Evolutionary conservation across 257 asterid species (phyloP).

Genomic region (Fraxinus pennsylvanica): DNA sequence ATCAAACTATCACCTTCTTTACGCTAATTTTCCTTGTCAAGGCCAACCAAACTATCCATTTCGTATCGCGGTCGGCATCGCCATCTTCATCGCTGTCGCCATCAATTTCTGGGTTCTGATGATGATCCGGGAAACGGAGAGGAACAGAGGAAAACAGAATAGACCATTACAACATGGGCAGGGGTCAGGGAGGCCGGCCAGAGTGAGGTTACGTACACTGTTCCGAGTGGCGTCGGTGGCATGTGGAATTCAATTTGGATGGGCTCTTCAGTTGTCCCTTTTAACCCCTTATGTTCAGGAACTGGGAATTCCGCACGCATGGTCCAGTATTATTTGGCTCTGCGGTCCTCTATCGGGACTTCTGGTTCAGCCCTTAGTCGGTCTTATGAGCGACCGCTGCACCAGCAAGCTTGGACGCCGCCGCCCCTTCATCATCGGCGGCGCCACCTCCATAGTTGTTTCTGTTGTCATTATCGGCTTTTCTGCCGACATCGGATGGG

Average conservation of each 20-base stretch:
- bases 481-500: constrained; percentile 79
- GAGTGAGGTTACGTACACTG: constrained; percentile 53
- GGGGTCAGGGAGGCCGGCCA: not conserved
- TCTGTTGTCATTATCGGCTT: constrained; percentile 66
- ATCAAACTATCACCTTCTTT: not conserved
- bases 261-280: constrained; percentile 82
- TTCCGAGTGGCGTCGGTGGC: constrained; percentile 82
- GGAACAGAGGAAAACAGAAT: constrained; percentile 7
- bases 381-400: constrained; percentile 72
- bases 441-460: constrained; percentile 60
- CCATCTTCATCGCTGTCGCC: not conserved
- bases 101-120: not conserved
- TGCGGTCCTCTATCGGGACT: constrained; percentile 90
- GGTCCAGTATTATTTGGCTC: constrained; percentile 87
- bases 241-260: constrained; percentile 93
- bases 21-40: not conserved
- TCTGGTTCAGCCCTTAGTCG: constrained; percentile 82
- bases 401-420: constrained; percentile 77
- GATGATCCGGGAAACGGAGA: constrained; percentile 26
- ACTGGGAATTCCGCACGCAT: constrained; percentile 85
- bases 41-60: not conserved
- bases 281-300: constrained; percentile 85
- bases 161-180: not conserved
- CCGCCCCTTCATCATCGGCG: constrained; percentile 71
- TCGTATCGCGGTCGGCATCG: not conserved